Conservation (phyloP, 2,329 filamentous ascomycete genomes). For the Volutella citrinella region DNA sequence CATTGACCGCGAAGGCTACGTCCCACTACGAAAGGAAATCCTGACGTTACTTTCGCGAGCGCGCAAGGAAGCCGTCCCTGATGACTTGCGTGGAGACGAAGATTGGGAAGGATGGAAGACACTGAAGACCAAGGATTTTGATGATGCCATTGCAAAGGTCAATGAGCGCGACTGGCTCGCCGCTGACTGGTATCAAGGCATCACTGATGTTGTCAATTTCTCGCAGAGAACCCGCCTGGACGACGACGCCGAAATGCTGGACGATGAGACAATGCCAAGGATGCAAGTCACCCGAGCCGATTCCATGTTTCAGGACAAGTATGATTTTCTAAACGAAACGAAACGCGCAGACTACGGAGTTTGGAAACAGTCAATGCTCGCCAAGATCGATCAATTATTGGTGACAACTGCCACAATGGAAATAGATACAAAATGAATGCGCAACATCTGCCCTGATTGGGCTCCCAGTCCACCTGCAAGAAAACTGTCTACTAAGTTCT, state of each 20-base stretch:
- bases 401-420: constrained; percentile 31
- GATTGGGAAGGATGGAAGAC: constrained; percentile 53
- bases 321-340: constrained; percentile 67
- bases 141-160: constrained; percentile 58
- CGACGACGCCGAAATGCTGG: constrained; percentile 33
- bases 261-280: constrained; percentile 31
- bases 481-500: too few species aligned
- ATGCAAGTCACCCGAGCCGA: constrained; percentile 49
- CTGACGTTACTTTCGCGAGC: constrained; percentile 39
- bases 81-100: constrained; percentile 42
- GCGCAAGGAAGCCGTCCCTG: constrained; percentile 38
- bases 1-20: constrained; percentile 43
- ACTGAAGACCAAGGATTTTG: constrained; percentile 52
- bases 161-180: constrained; percentile 55
- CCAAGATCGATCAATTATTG: constrained; percentile 48
- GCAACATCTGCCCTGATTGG: too few species aligned
- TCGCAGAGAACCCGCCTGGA: too few species aligned
- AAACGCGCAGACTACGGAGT: constrained; percentile 57
- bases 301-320: constrained; percentile 73
- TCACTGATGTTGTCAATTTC: constrained; percentile 57
- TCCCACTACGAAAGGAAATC: constrained; percentile 43
- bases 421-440: constrained; percentile 29
- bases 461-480: constrained; percentile 22
- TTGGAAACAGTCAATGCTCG: constrained; percentile 64
- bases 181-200: constrained; percentile 61